These are phyloP conservation scores for Senecio squalidus DNA, from an alignment of 140 eudicot genomes.

Conservation along the genomic window DNA sequence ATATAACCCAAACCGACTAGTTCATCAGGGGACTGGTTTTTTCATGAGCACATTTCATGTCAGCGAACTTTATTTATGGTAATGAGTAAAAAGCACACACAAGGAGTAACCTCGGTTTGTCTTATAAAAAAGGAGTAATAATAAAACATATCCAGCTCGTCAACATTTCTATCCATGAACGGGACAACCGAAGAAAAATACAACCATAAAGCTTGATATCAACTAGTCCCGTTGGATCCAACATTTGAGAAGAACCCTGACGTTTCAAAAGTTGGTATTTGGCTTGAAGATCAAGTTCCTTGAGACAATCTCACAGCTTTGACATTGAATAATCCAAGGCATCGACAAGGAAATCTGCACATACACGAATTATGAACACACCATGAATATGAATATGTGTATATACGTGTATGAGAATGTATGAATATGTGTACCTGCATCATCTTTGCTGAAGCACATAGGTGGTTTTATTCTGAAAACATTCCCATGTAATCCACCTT, in stretches of 20 bases:
- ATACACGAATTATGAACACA: neutral
- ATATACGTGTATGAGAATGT: neutral
- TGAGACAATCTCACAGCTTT: constrained; percentile 48
- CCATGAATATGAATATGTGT: neutral
- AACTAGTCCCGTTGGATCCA: neutral
- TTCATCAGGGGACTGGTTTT: too few species aligned
- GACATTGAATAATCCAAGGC: constrained; percentile 85
- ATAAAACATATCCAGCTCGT: neutral
- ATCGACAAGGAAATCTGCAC: constrained; percentile 86
- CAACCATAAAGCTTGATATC: neutral
- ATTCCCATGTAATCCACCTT: constrained; percentile 96
- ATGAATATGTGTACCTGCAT: constrained; percentile 59
- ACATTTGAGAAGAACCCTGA: neutral
- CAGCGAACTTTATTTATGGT: too few species aligned
- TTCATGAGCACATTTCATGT: too few species aligned
- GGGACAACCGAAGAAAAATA: neutral
- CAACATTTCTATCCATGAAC: neutral
- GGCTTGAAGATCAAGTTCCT: constrained; percentile 1
- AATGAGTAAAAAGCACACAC: neutral
- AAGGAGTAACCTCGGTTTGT: neutral
- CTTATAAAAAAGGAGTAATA: neutral
- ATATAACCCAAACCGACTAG: too few species aligned
- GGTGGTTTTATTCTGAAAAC: constrained; percentile 98
- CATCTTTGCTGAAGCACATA: constrained; percentile 86
- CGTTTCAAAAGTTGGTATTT: neutral